phyloP scores from a whole-genome alignment of 2,329 filamentous ascomycete species.

The Juglanconis oblonga region DNA sequence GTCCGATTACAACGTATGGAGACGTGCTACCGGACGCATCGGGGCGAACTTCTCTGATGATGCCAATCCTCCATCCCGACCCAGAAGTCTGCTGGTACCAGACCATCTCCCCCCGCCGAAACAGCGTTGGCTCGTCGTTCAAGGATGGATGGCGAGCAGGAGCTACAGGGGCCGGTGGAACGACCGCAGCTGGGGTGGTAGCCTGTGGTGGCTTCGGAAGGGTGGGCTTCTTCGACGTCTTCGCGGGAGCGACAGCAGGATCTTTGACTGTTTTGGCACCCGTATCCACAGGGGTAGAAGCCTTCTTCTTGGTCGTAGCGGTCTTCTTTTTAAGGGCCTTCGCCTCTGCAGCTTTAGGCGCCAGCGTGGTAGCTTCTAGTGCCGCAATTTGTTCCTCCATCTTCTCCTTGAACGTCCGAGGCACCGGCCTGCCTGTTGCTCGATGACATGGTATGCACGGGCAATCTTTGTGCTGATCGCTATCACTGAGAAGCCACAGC shows the following conservation, averaged over 20 bases:
- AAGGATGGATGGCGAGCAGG: not conserved
- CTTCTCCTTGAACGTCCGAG: slow-evolving; percentile 13
- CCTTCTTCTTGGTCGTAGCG: slow-evolving; percentile 8
- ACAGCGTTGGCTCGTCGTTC: slow-evolving; percentile 20
- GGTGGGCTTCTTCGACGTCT: slow-evolving; percentile 1
- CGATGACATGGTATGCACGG: slow-evolving; percentile 37
- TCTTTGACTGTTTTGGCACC: slow-evolving; percentile 8
- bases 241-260: not conserved
- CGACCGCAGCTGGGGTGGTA: not conserved
- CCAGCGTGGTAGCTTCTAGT: not conserved
- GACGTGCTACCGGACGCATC: slow-evolving; percentile 13
- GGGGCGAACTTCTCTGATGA: slow-evolving; percentile 23
- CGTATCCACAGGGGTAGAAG: not conserved
- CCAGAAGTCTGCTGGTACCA: slow-evolving; percentile 29
- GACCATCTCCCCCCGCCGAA: slow-evolving; percentile 33
- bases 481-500: slow-evolving; percentile 49
- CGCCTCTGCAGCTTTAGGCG: slow-evolving; percentile 2
- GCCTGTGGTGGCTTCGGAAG: not conserved
- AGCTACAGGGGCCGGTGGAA: not conserved
- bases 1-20: slow-evolving; percentile 28
- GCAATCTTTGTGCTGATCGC: slow-evolving; percentile 46
- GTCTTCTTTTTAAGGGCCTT: slow-evolving; percentile 10
- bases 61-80: slow-evolving; percentile 33
- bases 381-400: slow-evolving; percentile 11
- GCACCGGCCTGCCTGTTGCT: slow-evolving; percentile 13